These are phyloP conservation scores for Peronospora tabacina DNA, from an alignment of 352 stramenopile genomes.

Conservation along the genomic window DNA sequence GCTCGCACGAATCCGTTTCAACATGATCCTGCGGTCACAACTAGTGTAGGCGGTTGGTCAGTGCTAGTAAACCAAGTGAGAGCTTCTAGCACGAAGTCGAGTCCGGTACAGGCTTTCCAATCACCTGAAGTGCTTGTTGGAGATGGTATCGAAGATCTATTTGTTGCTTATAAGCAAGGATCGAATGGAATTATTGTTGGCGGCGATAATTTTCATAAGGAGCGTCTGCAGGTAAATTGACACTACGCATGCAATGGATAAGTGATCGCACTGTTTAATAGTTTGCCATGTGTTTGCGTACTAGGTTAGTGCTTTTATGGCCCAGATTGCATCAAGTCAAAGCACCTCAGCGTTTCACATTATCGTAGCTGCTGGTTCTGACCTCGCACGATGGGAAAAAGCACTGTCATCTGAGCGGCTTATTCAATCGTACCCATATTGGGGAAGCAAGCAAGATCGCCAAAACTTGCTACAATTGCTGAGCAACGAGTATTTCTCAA, in stretches of 20 bases:
- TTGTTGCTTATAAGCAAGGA: conserved; percentile 23
- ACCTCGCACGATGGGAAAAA: conserved; percentile 37
- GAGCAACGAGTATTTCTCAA: conserved; percentile 30
- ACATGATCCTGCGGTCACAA: not conserved
- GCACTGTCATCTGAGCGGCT: conserved; percentile 21
- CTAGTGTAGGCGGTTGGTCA: conserved; percentile 13
- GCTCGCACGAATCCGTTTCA: conserved; percentile 28
- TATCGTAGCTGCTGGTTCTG: conserved; percentile 32
- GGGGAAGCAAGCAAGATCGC: conserved; percentile 39
- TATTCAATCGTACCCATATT: conserved; percentile 45
- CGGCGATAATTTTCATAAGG: conserved; percentile 11
- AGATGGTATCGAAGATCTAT: conserved; percentile 9
- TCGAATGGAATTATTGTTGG: conserved; percentile 29
- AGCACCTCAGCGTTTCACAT: conserved; percentile 35
- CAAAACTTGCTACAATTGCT: conserved; percentile 32
- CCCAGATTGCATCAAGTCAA: conserved; percentile 24
- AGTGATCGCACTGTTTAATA: conserved; percentile 1
- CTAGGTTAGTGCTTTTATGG: conserved; percentile 31
- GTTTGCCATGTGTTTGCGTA: conserved; percentile 6
- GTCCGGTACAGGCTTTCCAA: not conserved
- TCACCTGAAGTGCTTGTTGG: conserved; percentile 2
- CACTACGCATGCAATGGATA: not conserved
- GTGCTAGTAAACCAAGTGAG: conserved; percentile 23
- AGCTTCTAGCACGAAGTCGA: conserved; percentile 18
- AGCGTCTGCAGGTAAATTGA: conserved; percentile 25